Conservation (phyloP, 2,329 filamentous ascomycete species). For the Basipetospora sp. region DNA sequence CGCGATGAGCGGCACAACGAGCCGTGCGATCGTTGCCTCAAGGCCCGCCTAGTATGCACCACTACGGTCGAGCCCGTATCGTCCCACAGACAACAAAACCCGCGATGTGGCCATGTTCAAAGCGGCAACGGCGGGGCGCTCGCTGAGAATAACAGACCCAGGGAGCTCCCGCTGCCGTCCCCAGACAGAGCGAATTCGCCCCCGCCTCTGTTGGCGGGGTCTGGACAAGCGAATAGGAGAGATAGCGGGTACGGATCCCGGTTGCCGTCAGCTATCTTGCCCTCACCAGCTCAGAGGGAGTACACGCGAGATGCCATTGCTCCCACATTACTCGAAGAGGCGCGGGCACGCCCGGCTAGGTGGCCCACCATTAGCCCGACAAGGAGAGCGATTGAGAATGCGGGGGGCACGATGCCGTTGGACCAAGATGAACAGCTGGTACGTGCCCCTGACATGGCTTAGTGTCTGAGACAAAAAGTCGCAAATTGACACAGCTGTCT, state of each 20-base stretch:
- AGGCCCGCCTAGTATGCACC: conserved; percentile 2
- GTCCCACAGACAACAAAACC: not conserved
- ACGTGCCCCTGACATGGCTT: not conserved
- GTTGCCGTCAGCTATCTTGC: conserved; percentile 1
- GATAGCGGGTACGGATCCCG: conserved; percentile 3
- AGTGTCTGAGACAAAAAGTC: too few relatives aligned
- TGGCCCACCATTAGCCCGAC: conserved; percentile 1
- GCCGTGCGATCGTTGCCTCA: conserved; percentile 2
- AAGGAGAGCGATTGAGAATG: conserved; percentile 2
- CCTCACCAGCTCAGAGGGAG: conserved; percentile 1
- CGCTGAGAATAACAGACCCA: not conserved
- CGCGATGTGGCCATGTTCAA: not conserved
- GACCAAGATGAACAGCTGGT: conserved; percentile 4
- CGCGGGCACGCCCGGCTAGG: not conserved
- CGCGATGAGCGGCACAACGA: conserved; percentile 3
- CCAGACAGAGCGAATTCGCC: conserved; percentile 1
- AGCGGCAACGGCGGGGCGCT: conserved; percentile 1
- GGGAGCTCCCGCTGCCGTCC: not conserved
- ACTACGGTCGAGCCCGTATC: conserved; percentile 2
- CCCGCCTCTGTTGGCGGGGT: not conserved
- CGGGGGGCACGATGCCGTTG: conserved; percentile 1
- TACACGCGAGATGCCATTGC: too few relatives aligned
- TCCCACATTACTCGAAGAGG: conserved; percentile 1
- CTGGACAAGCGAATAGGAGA: conserved; percentile 1
- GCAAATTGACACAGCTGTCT: conserved; percentile 1